Evolutionary conservation across 1,284 basidiomycete species (phyloP).

Genomic region (Acaromyces ingoldii): DNA sequence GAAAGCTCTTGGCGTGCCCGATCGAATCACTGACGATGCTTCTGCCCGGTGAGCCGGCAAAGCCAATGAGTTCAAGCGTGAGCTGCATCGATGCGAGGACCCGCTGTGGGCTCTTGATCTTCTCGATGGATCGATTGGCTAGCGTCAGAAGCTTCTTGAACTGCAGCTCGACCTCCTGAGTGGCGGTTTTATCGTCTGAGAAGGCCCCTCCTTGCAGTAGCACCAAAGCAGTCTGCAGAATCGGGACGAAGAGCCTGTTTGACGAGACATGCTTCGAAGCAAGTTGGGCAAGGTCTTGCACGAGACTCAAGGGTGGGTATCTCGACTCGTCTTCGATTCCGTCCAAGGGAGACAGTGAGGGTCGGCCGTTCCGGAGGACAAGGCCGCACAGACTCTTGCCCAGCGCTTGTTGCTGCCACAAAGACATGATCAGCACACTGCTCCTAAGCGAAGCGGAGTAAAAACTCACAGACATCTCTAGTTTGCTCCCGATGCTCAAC

Average conservation of each 20-base stretch:
- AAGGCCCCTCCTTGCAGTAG: background rate
- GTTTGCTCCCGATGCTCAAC: background rate
- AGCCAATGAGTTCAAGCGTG: background rate
- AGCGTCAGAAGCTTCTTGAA: background rate
- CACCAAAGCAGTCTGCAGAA: background rate
- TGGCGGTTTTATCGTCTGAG: too few relatives aligned
- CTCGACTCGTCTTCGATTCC: background rate
- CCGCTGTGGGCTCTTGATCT: constrained; percentile 6
- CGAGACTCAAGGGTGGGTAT: background rate
- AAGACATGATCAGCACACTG: background rate
- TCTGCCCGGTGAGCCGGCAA: background rate
- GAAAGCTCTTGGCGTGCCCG: background rate
- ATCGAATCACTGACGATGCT: background rate
- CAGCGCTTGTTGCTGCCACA: background rate
- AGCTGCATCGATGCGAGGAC: constrained; percentile 8
- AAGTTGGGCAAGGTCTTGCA: background rate
- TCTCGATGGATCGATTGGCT: background rate
- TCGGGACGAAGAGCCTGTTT: background rate
- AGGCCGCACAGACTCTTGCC: background rate
- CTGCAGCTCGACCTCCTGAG: too few relatives aligned
- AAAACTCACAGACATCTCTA: background rate
- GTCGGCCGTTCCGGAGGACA: too few relatives aligned
- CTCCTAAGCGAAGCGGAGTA: background rate
- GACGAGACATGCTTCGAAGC: background rate
- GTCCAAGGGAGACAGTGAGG: too few relatives aligned